Percentiles rank a stretch among this genome's conserved stretches.
These are phyloP conservation scores for Agrocybe pediades DNA, from an alignment of 768 basidiomycete genomes.

Conservation along the genomic window DNA sequence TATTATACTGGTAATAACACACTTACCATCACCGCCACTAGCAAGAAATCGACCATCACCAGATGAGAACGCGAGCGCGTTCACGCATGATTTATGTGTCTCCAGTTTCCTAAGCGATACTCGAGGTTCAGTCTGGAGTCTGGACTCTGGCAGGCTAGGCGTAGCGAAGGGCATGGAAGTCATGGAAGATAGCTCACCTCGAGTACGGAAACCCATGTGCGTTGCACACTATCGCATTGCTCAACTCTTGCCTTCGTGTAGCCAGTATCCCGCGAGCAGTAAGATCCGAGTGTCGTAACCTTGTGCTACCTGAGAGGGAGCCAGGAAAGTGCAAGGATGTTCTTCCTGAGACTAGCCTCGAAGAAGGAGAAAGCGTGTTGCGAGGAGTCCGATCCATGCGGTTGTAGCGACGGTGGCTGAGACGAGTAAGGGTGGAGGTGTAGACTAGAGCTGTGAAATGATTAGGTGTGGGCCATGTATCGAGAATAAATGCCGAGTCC, in stretches of 20 bases:
- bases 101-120: constrained; percentile 15
- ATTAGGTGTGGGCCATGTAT: no score
- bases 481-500: no score
- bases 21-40: constrained; percentile 70
- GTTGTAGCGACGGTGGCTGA: not conserved
- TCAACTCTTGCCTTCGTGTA: constrained; percentile 12
- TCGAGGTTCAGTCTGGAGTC: not conserved
- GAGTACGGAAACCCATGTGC: constrained; percentile 40
- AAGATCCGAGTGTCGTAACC: constrained; percentile 1
- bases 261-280: constrained; percentile 6
- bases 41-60: constrained; percentile 62
- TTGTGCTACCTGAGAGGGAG: not conserved
- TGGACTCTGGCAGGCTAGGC: not conserved
- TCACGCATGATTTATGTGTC: constrained; percentile 65
- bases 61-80: constrained; percentile 63
- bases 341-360: not conserved
- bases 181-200: constrained; percentile 24
- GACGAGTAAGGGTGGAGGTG: no score
- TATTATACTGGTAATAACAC: not conserved
- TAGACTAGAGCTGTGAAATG: no score
- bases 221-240: constrained; percentile 18
- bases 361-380: no score
- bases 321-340: not conserved
- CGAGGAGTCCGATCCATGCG: not conserved
- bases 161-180: not conserved